Percentiles rank a stretch among this genome's conserved stretches.
These are phyloP conservation scores for Candida awuae DNA, from an alignment of 805 yeast species.

Conservation along the genomic window DNA sequence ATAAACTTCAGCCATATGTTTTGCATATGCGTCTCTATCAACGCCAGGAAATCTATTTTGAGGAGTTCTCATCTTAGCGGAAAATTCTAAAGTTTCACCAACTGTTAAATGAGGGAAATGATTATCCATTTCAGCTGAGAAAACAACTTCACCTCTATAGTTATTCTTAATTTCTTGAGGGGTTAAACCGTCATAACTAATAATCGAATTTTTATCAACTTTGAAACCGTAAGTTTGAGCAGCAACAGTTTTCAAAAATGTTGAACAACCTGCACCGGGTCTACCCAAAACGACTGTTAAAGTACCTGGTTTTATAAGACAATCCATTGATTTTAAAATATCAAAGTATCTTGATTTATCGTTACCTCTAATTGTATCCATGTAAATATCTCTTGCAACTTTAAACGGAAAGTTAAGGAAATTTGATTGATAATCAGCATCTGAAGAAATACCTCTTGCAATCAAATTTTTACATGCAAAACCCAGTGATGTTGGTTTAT, in stretches of 20 bases:
- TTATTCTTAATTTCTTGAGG: slow-evolving; percentile 42
- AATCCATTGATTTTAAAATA: slow-evolving; percentile 61
- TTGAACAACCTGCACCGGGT: slow-evolving; percentile 78
- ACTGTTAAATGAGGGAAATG: slow-evolving; percentile 67
- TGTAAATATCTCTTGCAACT: slow-evolving; percentile 28
- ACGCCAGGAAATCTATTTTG: slow-evolving; percentile 52
- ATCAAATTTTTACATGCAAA: slow-evolving; percentile 50
- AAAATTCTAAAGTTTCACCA: slow-evolving; percentile 55
- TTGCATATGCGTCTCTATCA: slow-evolving; percentile 46
- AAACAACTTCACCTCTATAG: slow-evolving; percentile 62
- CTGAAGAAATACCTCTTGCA: slow-evolving; percentile 59
- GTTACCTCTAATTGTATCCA: too few relatives aligned
- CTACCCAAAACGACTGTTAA: slow-evolving; percentile 67
- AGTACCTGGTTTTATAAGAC: slow-evolving; percentile 52
- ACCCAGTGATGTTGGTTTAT: slow-evolving; percentile 53
- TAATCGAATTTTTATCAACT: slow-evolving; percentile 36
- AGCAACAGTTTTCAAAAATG: slow-evolving; percentile 52
- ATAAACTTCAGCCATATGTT: slow-evolving; percentile 40
- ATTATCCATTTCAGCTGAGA: slow-evolving; percentile 58
- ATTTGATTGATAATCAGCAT: slow-evolving; percentile 59
- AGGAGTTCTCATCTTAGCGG: slow-evolving; percentile 56
- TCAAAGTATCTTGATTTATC: slow-evolving; percentile 35
- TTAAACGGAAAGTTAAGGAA: slow-evolving; percentile 40
- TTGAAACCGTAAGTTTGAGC: slow-evolving; percentile 54
- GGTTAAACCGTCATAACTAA: slow-evolving; percentile 49